phyloP scores from a whole-genome alignment of 208 protist species.

The Herpetomonas muscarum region DNA sequence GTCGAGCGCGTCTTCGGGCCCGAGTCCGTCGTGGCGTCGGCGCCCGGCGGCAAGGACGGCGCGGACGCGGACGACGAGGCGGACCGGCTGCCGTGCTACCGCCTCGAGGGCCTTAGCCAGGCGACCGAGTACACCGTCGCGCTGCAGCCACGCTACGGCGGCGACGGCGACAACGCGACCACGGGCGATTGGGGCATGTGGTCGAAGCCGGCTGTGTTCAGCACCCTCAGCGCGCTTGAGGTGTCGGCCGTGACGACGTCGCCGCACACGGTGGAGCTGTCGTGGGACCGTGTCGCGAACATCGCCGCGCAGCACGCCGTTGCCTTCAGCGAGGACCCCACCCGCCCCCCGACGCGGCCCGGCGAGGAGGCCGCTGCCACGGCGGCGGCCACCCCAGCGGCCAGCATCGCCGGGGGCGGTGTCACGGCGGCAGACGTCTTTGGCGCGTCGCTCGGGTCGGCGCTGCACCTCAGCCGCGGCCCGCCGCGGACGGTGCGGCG shows the following conservation, averaged over 20 bases:
- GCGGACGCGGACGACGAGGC: constrained; percentile 14
- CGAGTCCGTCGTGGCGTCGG: background rate
- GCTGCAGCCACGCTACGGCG: constrained; percentile 81
- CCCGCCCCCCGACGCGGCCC: too few relatives aligned
- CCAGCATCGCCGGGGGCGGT: too few relatives aligned
- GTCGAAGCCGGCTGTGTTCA: constrained; percentile 61
- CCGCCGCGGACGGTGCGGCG: constrained; percentile 23
- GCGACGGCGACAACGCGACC: constrained; percentile 1
- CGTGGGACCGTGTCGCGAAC: constrained; percentile 15
- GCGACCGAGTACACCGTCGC: constrained; percentile 78
- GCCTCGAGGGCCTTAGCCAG: constrained; percentile 53
- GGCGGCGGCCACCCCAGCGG: background rate
- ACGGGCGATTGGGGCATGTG: constrained; percentile 71
- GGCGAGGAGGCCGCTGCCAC: background rate
- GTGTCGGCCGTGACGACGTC: constrained; percentile 26
- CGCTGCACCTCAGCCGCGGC: background rate
- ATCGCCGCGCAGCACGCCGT: constrained; percentile 4
- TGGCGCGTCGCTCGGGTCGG: background rate
- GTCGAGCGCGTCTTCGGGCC: background rate
- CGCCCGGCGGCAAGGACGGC: background rate
- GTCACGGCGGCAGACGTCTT: background rate
- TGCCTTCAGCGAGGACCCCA: too few relatives aligned
- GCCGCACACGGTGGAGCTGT: constrained; percentile 40
- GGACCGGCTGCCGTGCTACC: constrained; percentile 26
- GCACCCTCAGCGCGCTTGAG: constrained; percentile 47